Evolutionary conservation across 1,284 basidiomycete genomes (phyloP), one percentile per base, ranked within the genome.

Genomic region (Wolfiporia cocos): DNA sequence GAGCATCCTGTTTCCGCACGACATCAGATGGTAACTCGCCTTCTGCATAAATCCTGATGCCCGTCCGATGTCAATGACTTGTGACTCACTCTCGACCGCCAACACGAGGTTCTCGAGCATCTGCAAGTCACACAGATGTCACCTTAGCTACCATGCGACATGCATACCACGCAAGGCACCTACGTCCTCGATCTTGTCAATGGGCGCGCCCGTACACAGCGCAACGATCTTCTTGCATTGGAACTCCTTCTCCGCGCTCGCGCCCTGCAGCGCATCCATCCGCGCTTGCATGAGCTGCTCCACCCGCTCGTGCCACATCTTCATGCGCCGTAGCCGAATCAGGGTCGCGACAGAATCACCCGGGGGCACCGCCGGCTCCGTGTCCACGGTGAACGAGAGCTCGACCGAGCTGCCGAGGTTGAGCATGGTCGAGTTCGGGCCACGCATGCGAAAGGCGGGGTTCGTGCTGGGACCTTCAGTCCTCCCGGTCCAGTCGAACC

Each of bases 211-310:
- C 5, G 92, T 91, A 62, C 92, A 95, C 41, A 95, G 68, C 18
- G 91, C 82, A 17, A 98, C 86, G 47, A 97, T 86, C 65, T 84
- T 91, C 64, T 91, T 86, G 68, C 90, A 96, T 64, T 90, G 83
- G 52, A 84, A 84, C 57, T 92, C 86, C 62, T 88, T 91, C 62
- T 87, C 87, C 12, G 85, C 83, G 57, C 82, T 86, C 34, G 83
- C 82, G 29, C 87, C 87, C 52, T 88, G 81, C 48, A 95, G 64
- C 30, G 75, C 74, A 51, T 75, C 72, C 43, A 95, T 63, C 46
- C 86, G 70, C 47, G 76, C 72, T 44, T 81, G 73, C 57, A 94
- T 76, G 39, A 94, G 58, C 44, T 76, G 72, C 54, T 90, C 82
- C 63, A 88, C 80, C 44, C 90, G 73, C 40, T 73, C 62, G 58